Evolutionary conservation across 2,329 filamentous ascomycete genomes (phyloP).

Genomic region (Atkinsonella hypoxylon): DNA sequence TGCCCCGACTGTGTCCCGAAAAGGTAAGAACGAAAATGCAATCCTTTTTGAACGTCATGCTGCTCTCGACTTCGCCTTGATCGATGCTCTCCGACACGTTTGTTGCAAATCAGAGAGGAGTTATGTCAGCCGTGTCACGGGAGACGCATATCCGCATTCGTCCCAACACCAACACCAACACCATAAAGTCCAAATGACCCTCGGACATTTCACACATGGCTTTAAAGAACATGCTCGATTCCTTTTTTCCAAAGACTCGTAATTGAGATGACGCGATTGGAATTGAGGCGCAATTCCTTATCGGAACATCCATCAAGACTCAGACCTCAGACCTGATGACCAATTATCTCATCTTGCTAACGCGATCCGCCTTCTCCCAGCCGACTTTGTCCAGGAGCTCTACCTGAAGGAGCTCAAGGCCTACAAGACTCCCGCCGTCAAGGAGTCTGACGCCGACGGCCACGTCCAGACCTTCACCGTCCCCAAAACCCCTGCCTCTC

Average conservation of each 20-base stretch:
- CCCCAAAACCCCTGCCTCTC: constrained; percentile 73
- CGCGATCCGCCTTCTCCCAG: constrained; percentile 31
- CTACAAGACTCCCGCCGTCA: constrained; percentile 79
- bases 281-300: not conserved
- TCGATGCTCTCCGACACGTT: not conserved
- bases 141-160: not conserved
- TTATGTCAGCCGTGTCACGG: not conserved
- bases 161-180: not conserved
- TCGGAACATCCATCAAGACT: not conserved
- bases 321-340: not conserved
- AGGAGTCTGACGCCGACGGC: constrained; percentile 77
- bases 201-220: not conserved
- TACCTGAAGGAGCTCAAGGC: constrained; percentile 93
- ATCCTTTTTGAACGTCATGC: not conserved
- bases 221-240: not conserved
- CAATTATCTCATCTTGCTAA: not conserved
- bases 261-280: not conserved
- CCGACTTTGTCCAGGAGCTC: constrained; percentile 94
- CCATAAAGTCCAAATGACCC: not conserved
- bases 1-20: constrained; percentile 47
- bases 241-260: not conserved
- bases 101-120: not conserved
- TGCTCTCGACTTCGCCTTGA: not conserved
- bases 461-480: constrained; percentile 79
- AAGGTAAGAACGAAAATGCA: constrained; percentile 37